Conservation (phyloP, 306 rosid species). For the Citrullus mucosospermus region DNA sequence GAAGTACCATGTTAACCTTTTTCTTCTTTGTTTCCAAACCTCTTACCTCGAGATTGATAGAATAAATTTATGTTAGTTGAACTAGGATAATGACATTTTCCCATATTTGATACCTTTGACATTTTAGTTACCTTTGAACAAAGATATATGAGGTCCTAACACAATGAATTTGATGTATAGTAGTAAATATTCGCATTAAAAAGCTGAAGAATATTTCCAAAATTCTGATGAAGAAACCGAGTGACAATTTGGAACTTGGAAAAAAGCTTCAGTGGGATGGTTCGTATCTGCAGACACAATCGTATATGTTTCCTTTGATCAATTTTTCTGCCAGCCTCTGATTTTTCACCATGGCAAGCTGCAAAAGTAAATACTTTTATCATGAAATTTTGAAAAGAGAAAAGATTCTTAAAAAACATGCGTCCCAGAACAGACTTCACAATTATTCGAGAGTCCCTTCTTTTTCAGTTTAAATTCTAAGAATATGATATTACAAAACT, state of each 20-base stretch:
- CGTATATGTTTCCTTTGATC: constrained; percentile 66
- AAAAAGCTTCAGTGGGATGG: constrained; percentile 35
- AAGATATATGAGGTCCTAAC: background rate
- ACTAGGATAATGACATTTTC: too few relatives aligned
- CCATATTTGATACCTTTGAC: background rate
- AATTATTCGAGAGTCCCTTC: background rate
- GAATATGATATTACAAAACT: constrained; percentile 1
- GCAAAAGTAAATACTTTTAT: constrained; percentile 16
- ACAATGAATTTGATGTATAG: background rate
- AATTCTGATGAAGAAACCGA: background rate
- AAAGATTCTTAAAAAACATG: background rate
- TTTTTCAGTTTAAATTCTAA: background rate
- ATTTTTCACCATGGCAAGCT: constrained; percentile 99
- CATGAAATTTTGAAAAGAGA: background rate
- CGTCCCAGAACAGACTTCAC: background rate
- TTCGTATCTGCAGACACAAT: constrained; percentile 82
- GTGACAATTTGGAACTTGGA: background rate
- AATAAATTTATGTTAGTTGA: too few relatives aligned
- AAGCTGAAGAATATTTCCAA: background rate
- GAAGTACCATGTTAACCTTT: too few relatives aligned
- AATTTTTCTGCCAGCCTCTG: constrained; percentile 92
- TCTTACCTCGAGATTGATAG: too few relatives aligned
- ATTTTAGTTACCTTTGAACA: background rate
- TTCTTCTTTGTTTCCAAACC: too few relatives aligned
- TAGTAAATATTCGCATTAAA: background rate